A percentile compares a stretch with the other conserved stretches of the same genome.
Evolutionary conservation across 228 moss, liverwort and hornwort genomes (phyloP).

Genomic region (Sphagnum magellanicum): DNA sequence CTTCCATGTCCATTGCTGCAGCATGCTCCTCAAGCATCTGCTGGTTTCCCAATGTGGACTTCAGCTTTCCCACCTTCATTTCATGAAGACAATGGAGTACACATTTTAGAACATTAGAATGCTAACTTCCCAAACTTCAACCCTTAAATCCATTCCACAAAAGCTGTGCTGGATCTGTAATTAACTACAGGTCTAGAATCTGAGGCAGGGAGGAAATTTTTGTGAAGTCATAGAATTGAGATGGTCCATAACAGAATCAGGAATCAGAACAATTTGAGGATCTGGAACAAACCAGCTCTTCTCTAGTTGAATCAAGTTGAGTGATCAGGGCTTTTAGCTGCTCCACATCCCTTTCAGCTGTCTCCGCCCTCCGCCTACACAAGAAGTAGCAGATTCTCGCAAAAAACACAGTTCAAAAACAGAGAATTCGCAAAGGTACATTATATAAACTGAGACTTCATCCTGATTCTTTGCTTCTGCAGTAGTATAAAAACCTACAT

Average conservation of each 20-base stretch:
- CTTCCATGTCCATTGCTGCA: slow-evolving; percentile 48
- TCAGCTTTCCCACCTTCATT: slow-evolving; percentile 57
- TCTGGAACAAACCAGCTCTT: slow-evolving; percentile 51
- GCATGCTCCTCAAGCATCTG: slow-evolving; percentile 60
- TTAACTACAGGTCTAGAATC: no score
- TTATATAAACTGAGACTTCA: neutral
- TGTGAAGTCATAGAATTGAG: no score
- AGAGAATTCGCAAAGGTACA: neutral
- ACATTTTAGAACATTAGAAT: no score
- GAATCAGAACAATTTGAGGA: neutral
- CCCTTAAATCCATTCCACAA: no score
- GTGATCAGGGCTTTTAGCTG: slow-evolving; percentile 75
- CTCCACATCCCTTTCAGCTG: slow-evolving; percentile 71
- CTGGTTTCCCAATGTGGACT: slow-evolving; percentile 43
- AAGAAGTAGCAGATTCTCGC: neutral
- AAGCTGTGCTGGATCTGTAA: no score
- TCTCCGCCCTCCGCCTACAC: slow-evolving; percentile 58
- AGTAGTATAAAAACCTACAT: slow-evolving; percentile 20
- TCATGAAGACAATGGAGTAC: slow-evolving; percentile 2
- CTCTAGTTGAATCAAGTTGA: slow-evolving; percentile 72
- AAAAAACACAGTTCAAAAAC: neutral
- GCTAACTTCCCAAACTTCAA: no score
- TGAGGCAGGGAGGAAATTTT: no score
- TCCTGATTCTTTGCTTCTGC: neutral
- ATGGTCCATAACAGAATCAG: no score